Conservation (phyloP, 495 filamentous ascomycete species). For the Xylaria flabelliformis region DNA sequence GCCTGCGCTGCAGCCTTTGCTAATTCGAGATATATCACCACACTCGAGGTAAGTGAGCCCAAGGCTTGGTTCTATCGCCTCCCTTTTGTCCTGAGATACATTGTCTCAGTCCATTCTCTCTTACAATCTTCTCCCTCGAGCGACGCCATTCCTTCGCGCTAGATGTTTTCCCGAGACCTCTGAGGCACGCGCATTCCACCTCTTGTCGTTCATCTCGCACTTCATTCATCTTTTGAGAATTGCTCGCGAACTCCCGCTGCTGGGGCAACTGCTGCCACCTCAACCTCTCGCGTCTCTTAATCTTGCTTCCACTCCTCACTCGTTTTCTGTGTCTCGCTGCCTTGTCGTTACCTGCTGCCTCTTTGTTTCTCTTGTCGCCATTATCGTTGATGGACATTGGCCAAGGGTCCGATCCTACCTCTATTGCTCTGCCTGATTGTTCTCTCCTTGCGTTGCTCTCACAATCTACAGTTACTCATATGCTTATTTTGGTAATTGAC, state of each 20-base stretch:
- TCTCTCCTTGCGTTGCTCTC: slow-evolving; percentile 30
- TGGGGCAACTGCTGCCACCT: slow-evolving; percentile 31
- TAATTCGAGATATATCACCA: neutral
- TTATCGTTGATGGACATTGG: slow-evolving; percentile 29
- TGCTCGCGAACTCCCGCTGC: slow-evolving; percentile 22
- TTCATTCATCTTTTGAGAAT: neutral
- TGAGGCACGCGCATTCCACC: slow-evolving; percentile 32
- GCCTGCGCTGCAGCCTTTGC: neutral
- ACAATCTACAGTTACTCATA: slow-evolving; percentile 26
- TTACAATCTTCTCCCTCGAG: slow-evolving; percentile 30
- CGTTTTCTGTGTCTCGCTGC: slow-evolving; percentile 17
- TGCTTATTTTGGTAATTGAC: slow-evolving; percentile 23
- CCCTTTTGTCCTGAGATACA: slow-evolving; percentile 22
- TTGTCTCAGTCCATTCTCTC: slow-evolving; percentile 26
- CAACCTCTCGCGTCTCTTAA: slow-evolving; percentile 8
- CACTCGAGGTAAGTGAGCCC: slow-evolving; percentile 8
- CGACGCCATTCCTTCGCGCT: slow-evolving; percentile 39
- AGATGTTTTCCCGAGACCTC: slow-evolving; percentile 9
- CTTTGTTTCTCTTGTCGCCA: slow-evolving; percentile 13
- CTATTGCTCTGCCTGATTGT: slow-evolving; percentile 28
- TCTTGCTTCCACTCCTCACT: neutral
- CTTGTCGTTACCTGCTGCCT: slow-evolving; percentile 30
- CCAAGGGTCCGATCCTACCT: slow-evolving; percentile 21
- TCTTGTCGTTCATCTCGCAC: neutral
- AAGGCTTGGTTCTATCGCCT: neutral